Base-by-base conservation (phyloP, 352 stramenopile species). In the Globisporangium solare region DNA sequence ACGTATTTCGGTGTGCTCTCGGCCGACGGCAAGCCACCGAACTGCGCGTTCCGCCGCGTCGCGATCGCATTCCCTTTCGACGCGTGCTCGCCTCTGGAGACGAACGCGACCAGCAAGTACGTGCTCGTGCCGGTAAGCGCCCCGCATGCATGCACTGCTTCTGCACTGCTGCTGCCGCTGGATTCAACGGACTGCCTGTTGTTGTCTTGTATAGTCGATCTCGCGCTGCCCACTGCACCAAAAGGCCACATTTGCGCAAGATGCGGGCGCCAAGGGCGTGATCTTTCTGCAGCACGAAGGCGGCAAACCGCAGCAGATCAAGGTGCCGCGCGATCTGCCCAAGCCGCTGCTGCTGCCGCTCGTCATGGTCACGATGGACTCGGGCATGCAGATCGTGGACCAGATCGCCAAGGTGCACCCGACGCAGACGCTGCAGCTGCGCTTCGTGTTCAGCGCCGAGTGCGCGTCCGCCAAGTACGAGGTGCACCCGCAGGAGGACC, bases 281-380 rank as follows among this genome's bases (percentile, higher is more conserved):
- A 55, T 90, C 10, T 81, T 90, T 41, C 62, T 88, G 1, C 77
- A 89, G 56, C 62, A 73, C 24, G 43, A 69, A 17, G 75, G 76
- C 32, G 62, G 76, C 31, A 89, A 89, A 56, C 74, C 75, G 7
- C 71, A 80, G 43, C 72, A 82, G 27, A 68, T 92, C 41, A 62
- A 64, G 13, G 56, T 88, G 40, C 61, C 61, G 1, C 58, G 39
- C 2, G 70, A 79, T 15, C 57, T 86, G 1, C 74, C 73, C 14
- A 71, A 70, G 37, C 58, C 70, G 8, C 76, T 89, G 22, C 47
- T 49, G 3, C 63, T 88, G 17, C 76, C 79, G 2, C 56, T 92
- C 31, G 77, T 83, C 22, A 90, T 90, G 79, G 63, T 90, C 39
- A 79, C 79, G n/a, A 68, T 57, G 20, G 72, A 83, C 58, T 83